Evolutionary conservation across 495 filamentous ascomycete genomes (phyloP), one percentile per base, ranked within the genome.

Genomic region (Xylaria bambusicola): DNA sequence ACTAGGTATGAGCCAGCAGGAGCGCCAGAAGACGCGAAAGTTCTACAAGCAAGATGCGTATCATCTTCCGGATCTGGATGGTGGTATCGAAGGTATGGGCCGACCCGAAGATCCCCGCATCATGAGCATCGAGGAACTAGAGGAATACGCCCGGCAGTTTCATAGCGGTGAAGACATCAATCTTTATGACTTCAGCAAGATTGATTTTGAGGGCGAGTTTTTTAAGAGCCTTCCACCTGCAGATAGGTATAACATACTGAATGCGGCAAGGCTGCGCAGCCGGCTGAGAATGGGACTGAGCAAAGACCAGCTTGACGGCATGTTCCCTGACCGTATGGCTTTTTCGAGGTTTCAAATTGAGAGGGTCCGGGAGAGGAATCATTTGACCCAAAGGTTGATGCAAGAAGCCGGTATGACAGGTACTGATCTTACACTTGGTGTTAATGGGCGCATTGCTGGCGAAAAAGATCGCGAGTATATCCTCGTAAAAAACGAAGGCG

Each of bases 301-400:
- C 51, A 98, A 97, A 73, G 94, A 98, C 63, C 94, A 98, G 69
- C 74, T 98, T 17, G 92, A 97, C 62, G 82, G 72, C 26, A 98
- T 97, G 94, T 98, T 98, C 64, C 95, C 94, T 0, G 87, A 98
- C 68, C 84, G 94, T n/a, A 96, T 98, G 91, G 94, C 88, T 3
- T 98, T 98, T 63, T 96, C 91, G 0, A 87, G 80, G 49, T 98
- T 98, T 69, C 94, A 98, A 75, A 96, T 98, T 56, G 95, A 97
- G 64, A 80, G 94, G 33, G 95, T 98, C 17, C 82, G 77, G 62
- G 92, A 97, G 70, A 82, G 94, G 38, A 98, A 98, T 69, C 87
- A 96, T 56, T 77, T 98, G n/a, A 98, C 94, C 0, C 94, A 97
- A 71, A 83, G 93, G 42, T 73, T 98, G 42, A 98, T 98, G 94